phyloP scores from a whole-genome alignment of 208 protist species.

The Phytomonas francai region DNA sequence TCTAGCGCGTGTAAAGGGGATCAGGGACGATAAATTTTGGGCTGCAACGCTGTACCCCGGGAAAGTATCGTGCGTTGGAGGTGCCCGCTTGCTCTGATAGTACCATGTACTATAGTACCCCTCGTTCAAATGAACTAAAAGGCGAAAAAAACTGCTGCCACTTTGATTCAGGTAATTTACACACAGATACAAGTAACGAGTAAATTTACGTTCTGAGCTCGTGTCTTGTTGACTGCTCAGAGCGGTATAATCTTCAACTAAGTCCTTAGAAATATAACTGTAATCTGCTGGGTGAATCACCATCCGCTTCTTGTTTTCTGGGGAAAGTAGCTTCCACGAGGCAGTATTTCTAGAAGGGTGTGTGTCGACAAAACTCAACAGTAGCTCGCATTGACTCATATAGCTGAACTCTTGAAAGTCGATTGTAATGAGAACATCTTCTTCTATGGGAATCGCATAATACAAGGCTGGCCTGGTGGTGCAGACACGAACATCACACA shows the following conservation, averaged over 20 bases:
- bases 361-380: constrained; percentile 54
- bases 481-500: constrained; percentile 18
- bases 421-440: constrained; percentile 48
- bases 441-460: constrained; percentile 40
- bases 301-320: constrained; percentile 62
- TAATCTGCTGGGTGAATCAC: constrained; percentile 71
- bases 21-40: neutral
- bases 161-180: constrained; percentile 73
- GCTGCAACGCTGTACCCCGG: neutral
- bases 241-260: neutral
- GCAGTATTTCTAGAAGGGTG: constrained; percentile 65
- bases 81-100: neutral
- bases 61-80: neutral
- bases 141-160: constrained; percentile 60
- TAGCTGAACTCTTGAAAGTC: constrained; percentile 77
- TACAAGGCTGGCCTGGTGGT: constrained; percentile 44
- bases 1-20: neutral
- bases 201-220: neutral
- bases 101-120: constrained; percentile 39
- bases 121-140: constrained; percentile 32
- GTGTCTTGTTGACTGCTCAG: neutral
- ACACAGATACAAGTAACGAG: constrained; percentile 34
- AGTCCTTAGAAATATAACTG: constrained; percentile 14
- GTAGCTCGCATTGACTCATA: constrained; percentile 58
- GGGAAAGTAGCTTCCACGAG: constrained; percentile 66